Base-by-base conservation (phyloP, 306 rosid genomes). In the Arachis stenosperma region DNA sequence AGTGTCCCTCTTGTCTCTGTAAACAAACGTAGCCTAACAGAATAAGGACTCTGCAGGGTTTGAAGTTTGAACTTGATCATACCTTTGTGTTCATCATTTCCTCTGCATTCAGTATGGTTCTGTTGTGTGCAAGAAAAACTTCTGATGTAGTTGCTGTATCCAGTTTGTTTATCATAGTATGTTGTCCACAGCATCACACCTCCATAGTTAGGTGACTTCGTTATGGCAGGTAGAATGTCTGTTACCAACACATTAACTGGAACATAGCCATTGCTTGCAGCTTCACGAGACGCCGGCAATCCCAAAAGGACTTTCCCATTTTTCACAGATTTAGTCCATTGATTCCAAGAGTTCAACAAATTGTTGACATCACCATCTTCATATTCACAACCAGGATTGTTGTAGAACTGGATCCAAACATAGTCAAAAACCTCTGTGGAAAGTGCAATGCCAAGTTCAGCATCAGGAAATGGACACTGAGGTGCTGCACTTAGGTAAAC, bases 131-230 rank as follows among this genome's bases (percentile, higher is more conserved):
- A 65, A 1, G 52, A 29, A 17, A 74, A 57, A 42, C 74, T 74
- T 39, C 40, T 39, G 39, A 89, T 81, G 61, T 40, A 9, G 42
- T 61, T 39, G 68, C 88, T 82, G 15, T 83, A 89, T 22, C 86
- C 82, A 36, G 15, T 85, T 30, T 65, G 55, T 59, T 74, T 75
- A 78, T 81, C 91, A 75, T 67, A 79, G 77, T 71, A 85, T 51
- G 59, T 80, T 5, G 85, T 75, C 88, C 90, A 87, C 30, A 89
- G 10, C 91, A 84, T 87, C 22, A 89, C 86, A 6, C 92, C 96
- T 42, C 88, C 96, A 59, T 85, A 85, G 67, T 83, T 74, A 0
- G 71, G 50, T 6, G 90, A 83, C 67, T 61, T 75, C 36, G 47
- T 76, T 42, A 89, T 67, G 12, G 15, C 78, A 4, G 92, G 90